Evolutionary conservation across 768 basidiomycete species (phyloP).

Genomic region (Auricularia sp.): DNA sequence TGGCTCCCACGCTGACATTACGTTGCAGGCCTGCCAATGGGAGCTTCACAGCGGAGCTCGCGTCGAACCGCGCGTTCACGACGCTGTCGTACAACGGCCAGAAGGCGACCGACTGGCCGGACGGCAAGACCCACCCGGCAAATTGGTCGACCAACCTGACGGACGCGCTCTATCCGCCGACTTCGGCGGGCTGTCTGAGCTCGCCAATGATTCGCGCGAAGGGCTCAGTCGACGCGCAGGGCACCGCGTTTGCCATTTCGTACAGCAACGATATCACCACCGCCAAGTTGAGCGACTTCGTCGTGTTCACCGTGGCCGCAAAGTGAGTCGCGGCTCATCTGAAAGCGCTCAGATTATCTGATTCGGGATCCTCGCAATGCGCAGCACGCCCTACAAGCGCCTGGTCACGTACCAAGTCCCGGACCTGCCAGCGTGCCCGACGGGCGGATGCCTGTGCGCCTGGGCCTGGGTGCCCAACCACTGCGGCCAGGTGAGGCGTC

Average conservation of each 20-base stretch:
- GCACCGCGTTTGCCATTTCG: slow-evolving; percentile 6
- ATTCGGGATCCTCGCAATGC: too few relatives aligned
- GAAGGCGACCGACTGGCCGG: not conserved
- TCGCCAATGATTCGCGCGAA: not conserved
- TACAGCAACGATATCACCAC: slow-evolving; percentile 3
- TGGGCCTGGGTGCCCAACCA: slow-evolving; percentile 3
- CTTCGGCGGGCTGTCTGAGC: not conserved
- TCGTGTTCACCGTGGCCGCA: slow-evolving; percentile 2
- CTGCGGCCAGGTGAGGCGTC: not conserved
- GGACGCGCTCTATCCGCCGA: not conserved
- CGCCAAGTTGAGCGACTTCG: slow-evolving; percentile 1
- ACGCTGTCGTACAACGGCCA: slow-evolving; percentile 2
- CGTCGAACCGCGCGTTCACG: slow-evolving; percentile 4
- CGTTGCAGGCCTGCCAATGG: slow-evolving; percentile 2
- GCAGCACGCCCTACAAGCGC: slow-evolving; percentile 9
- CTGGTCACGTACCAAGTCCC: slow-evolving; percentile 7
- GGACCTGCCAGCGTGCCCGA: slow-evolving; percentile 5
- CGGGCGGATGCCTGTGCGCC: slow-evolving; percentile 7
- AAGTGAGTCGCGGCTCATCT: not conserved
- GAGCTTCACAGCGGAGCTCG: slow-evolving; percentile 5
- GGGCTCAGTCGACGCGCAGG: not conserved
- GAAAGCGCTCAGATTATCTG: too few relatives aligned
- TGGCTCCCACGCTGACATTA: not conserved
- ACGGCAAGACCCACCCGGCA: slow-evolving; percentile 7
- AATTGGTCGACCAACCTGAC: slow-evolving; percentile 1